Evolutionary conservation across 2,329 filamentous ascomycete species (phyloP).

Genomic region (Phoma sp.): DNA sequence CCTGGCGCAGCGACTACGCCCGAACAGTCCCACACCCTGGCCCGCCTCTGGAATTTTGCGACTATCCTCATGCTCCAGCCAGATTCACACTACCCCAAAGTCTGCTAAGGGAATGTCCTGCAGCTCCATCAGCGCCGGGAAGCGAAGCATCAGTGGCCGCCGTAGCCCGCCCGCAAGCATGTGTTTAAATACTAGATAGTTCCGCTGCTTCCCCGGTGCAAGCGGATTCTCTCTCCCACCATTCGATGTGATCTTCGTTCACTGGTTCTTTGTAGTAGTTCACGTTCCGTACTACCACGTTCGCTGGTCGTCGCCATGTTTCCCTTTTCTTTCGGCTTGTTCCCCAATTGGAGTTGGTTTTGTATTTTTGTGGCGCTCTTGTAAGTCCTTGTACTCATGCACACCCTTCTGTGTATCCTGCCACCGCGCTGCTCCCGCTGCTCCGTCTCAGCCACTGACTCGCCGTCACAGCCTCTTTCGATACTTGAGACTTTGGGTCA

Average conservation of each 20-base stretch:
- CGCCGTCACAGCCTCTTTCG: slow-evolving; percentile 73
- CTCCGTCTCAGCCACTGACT: slow-evolving; percentile 29
- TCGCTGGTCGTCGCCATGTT: slow-evolving; percentile 49
- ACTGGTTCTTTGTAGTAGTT: slow-evolving; percentile 40
- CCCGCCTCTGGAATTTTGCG: slow-evolving; percentile 43
- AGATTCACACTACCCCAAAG: slow-evolving; percentile 50
- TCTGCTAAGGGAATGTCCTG: slow-evolving; percentile 50
- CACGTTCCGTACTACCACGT: slow-evolving; percentile 44
- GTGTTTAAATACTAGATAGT: slow-evolving; percentile 51
- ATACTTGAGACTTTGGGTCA: slow-evolving; percentile 84
- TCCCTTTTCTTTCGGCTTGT: slow-evolving; percentile 45
- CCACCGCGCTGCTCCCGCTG: slow-evolving; percentile 13
- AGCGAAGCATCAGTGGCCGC: slow-evolving; percentile 49
- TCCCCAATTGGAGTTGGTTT: slow-evolving; percentile 50
- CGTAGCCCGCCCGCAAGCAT: slow-evolving; percentile 47
- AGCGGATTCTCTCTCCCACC: slow-evolving; percentile 48
- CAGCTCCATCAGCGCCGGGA: slow-evolving; percentile 50
- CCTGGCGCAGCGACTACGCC: slow-evolving; percentile 42
- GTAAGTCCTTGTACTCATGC: slow-evolving; percentile 31
- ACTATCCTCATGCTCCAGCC: slow-evolving; percentile 50
- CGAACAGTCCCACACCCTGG: slow-evolving; percentile 37
- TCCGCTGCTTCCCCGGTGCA: slow-evolving; percentile 47
- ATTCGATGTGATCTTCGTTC: slow-evolving; percentile 50
- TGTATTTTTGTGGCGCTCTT: slow-evolving; percentile 46
- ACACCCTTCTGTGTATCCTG: neutral